Evolutionary conservation across 1,139 yeast species (phyloP).

Genomic region (Magnusiomyces tetraspermus): DNA sequence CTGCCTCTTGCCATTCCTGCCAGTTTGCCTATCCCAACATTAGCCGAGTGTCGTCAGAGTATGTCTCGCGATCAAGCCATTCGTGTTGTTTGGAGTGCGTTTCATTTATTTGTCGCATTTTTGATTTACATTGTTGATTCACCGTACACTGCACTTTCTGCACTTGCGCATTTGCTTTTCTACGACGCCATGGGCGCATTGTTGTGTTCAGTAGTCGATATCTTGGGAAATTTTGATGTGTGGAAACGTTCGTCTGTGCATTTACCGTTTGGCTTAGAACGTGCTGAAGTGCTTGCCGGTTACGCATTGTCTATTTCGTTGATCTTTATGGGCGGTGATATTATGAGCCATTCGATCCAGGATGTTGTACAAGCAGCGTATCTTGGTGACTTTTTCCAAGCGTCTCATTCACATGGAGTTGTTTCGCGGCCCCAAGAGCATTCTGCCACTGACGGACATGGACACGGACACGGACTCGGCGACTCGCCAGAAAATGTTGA

Average conservation of each 20-base stretch:
- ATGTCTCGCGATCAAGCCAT: slow-evolving; percentile 45
- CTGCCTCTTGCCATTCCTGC: slow-evolving; percentile 67
- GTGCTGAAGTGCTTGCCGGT: slow-evolving; percentile 79
- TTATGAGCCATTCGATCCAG: slow-evolving; percentile 75
- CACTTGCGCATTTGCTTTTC: slow-evolving; percentile 76
- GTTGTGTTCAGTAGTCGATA: slow-evolving; percentile 60
- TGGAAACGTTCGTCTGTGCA: slow-evolving; percentile 81
- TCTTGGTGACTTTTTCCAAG: slow-evolving; percentile 31
- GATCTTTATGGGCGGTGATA: slow-evolving; percentile 83
- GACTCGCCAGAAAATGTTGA: slow-evolving; percentile 13
- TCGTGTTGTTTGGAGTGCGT: slow-evolving; percentile 55
- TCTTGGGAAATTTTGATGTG: slow-evolving; percentile 81
- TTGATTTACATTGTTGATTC: slow-evolving; percentile 49
- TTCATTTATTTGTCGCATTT: slow-evolving; percentile 50
- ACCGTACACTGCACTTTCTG: slow-evolving; percentile 55
- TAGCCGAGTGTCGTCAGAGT: slow-evolving; percentile 50
- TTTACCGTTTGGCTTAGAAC: slow-evolving; percentile 84
- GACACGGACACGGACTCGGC: slow-evolving; percentile 31
- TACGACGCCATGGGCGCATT: slow-evolving; percentile 80
- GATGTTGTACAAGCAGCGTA: slow-evolving; percentile 50
- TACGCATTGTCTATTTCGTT: slow-evolving; percentile 80
- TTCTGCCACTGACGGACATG: slow-evolving; percentile 29
- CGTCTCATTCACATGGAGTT: slow-evolving; percentile 34
- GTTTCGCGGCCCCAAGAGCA: slow-evolving; percentile 31
- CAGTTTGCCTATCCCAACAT: slow-evolving; percentile 70